Conservation (phyloP, 768 basidiomycete genomes). For the Lactarius psammicola region DNA sequence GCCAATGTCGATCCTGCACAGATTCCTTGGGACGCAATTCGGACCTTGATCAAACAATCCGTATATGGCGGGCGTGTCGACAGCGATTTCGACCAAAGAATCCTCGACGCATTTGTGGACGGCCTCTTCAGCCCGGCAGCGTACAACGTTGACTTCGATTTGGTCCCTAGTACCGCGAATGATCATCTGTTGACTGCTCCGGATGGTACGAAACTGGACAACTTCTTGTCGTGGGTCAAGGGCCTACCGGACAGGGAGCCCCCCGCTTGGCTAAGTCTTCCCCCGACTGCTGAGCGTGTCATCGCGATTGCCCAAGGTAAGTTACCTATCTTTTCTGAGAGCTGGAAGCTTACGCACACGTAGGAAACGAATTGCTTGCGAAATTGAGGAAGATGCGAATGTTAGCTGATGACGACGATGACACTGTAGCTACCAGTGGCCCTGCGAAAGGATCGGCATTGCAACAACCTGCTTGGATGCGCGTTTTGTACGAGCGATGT, state of each 20-base stretch:
- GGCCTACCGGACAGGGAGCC: conserved; percentile 89
- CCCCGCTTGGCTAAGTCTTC: conserved; percentile 91
- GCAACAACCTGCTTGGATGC: conserved; percentile 95
- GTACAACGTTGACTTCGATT: conserved; percentile 90
- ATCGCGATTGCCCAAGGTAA: conserved; percentile 90
- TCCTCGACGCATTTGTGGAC: conserved; percentile 92
- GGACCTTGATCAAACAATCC: conserved; percentile 90
- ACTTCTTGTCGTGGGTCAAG: conserved; percentile 89
- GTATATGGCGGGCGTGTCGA: conserved; percentile 94
- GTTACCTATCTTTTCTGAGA: conserved; percentile 22
- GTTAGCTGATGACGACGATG: conserved; percentile 81
- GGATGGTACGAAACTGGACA: conserved; percentile 89
- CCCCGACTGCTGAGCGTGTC: conserved; percentile 87
- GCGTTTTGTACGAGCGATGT: conserved; percentile 74
- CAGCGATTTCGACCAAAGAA: conserved; percentile 91
- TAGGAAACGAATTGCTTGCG: conserved; percentile 77
- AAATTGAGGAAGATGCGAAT: conserved; percentile 94
- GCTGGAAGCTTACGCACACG: conserved; percentile 14
- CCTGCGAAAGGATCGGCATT: conserved; percentile 61
- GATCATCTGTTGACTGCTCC: conserved; percentile 65
- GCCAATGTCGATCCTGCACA: conserved; percentile 88
- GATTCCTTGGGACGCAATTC: conserved; percentile 95
- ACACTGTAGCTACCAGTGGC: conserved; percentile 49
- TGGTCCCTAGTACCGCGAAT: conserved; percentile 66
- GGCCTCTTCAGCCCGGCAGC: conserved; percentile 81